A percentile compares a stretch with the other conserved stretches of the same genome.
Evolutionary conservation across 768 basidiomycete species (phyloP).

Genomic region (Thelephora ganbajun): DNA sequence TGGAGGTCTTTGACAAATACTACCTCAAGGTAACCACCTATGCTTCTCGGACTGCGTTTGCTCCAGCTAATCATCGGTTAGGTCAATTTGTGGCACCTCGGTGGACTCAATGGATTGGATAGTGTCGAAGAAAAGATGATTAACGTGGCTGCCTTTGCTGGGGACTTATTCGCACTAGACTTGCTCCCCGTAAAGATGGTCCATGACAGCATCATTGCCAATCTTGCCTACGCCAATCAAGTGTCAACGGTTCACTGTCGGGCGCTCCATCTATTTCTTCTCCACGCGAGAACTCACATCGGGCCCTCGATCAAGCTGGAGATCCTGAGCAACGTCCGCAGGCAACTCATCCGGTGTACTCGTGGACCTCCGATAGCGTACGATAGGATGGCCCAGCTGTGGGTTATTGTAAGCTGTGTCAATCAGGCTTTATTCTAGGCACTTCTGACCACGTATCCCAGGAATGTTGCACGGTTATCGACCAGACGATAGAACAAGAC

Average conservation of each 20-base stretch:
- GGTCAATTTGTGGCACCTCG: too few species aligned
- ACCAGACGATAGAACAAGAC: conserved; percentile 1
- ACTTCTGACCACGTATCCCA: neutral
- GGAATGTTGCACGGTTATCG: conserved; percentile 6
- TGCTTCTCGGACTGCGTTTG: too few species aligned
- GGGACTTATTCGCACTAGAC: conserved; percentile 5
- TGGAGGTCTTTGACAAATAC: neutral
- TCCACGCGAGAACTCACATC: conserved; percentile 1
- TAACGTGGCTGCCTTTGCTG: conserved; percentile 1
- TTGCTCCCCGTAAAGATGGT: neutral
- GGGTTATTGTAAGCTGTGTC: conserved; percentile 2
- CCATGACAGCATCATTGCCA: neutral
- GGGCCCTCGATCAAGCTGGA: neutral
- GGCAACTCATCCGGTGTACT: neutral
- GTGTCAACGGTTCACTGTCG: conserved; percentile 4
- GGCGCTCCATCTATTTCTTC: conserved; percentile 5
- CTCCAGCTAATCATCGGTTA: too few species aligned
- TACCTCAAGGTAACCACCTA: too few species aligned
- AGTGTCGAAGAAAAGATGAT: neutral
- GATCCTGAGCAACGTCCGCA: neutral
- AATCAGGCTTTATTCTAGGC: neutral
- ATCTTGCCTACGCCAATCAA: neutral
- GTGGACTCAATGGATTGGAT: neutral
- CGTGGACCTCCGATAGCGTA: neutral
- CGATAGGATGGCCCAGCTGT: neutral